Base-by-base conservation (phyloP, 768 basidiomycete genomes). In the Scleroderma citrinum region DNA sequence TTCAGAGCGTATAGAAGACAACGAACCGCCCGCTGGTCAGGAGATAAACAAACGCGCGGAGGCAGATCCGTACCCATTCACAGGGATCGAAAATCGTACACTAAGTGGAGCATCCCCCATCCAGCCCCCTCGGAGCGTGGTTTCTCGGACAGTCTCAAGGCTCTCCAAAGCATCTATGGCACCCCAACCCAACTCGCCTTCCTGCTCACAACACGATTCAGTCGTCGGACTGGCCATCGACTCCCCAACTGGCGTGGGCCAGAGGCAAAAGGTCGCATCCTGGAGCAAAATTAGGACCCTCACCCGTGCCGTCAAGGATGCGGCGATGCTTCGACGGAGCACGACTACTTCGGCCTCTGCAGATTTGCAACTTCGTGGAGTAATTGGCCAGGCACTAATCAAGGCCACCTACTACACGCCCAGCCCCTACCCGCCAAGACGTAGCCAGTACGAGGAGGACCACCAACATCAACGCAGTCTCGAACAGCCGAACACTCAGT, bases 391-490 rank as follows among this genome's bases (percentile, higher is more conserved):
- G 32, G 77, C 76, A 41, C 77, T 77, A 31, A 81, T 87, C 55
- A 83, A 85, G 61, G 85, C 84, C 8, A 75, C 83, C 6, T 84
- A 87, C 58, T 81, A 78, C 50, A 74, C 77, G 8, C 72, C 76
- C 4, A 73, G 78, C 6, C 63, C 71, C 34, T 76, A 80, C 64
- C 74, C 76, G 74, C 69, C 73, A 20, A 59, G 69, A 19, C 55
- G 56, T 38, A 60, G 65, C 24, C 59, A 57, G 49, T 54, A 47
- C 26, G 69, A 69, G 55, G 65, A 65, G 36, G 68, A 69, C 47
- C 66, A 63, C 31, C 65, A 65, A 58, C 64, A 54, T 46, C 64
- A 38, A 41, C 58, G 58, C 48, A 66, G 24, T 46, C 59, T n/a
- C 26, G 29, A 32, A 13, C 13, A 43, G 34, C 12, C 13, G 12